Percentiles rank a stretch among this genome's conserved stretches.
Evolutionary conservation across 139 green algal species (phyloP).

Genomic region (Pseudopediastrum boryanum): DNA sequence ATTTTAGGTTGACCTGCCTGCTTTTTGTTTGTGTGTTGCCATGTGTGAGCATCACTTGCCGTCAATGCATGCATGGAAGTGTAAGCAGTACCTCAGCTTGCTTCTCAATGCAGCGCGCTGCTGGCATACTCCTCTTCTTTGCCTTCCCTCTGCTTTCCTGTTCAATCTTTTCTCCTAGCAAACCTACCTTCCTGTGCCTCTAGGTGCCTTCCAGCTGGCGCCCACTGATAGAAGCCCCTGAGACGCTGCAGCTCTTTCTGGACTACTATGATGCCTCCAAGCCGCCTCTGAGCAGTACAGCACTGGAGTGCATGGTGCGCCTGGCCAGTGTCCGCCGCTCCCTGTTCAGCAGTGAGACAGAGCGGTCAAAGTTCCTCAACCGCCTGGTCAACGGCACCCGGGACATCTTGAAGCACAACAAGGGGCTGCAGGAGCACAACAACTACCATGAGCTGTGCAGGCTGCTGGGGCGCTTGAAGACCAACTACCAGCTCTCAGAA

Average conservation of each 20-base stretch:
- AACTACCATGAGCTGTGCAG: constrained; percentile 99
- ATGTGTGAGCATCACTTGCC: too few species aligned
- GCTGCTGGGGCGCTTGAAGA: constrained; percentile 94
- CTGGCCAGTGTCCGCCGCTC: constrained; percentile 91
- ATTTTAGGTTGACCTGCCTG: too few species aligned
- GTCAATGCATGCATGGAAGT: too few species aligned
- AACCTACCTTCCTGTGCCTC: too few species aligned
- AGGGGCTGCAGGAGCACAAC: constrained; percentile 83
- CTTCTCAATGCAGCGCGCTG: too few species aligned
- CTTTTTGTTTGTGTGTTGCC: too few species aligned
- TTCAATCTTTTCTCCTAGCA: too few species aligned
- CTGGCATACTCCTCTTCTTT: too few species aligned
- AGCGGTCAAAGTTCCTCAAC: constrained; percentile 87
- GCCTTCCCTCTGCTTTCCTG: too few species aligned
- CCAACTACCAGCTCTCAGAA: constrained; percentile 96
- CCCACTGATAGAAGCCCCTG: constrained; percentile 80
- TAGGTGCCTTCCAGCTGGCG: constrained; percentile 90
- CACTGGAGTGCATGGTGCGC: constrained; percentile 64
- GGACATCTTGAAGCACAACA: constrained; percentile 61
- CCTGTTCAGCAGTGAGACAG: constrained; percentile 88
- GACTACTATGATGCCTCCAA: constrained; percentile 83
- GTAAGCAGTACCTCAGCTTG: too few species aligned
- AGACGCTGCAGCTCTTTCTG: constrained; percentile 90
- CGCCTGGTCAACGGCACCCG: constrained; percentile 67
- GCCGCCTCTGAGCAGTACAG: constrained; percentile 79